Evolutionary conservation across 2,329 filamentous ascomycete species (phyloP).

Genomic region (Emmonsiellopsis sp.): DNA sequence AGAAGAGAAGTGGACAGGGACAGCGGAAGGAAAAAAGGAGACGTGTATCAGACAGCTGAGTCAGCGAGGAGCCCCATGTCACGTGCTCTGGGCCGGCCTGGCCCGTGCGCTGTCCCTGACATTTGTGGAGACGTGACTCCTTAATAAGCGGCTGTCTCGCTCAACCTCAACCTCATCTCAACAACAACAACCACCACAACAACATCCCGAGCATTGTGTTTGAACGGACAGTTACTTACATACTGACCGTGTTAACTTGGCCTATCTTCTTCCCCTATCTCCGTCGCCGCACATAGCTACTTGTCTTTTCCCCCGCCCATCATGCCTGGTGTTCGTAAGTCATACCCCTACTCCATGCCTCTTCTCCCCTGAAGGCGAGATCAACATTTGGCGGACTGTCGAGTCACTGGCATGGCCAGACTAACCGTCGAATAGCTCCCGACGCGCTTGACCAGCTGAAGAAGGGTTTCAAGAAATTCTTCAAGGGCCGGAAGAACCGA

Average conservation of each 20-base stretch:
- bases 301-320: slow-evolving; percentile 5
- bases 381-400: neutral
- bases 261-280: neutral
- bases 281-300: neutral
- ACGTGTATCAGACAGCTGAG: too few species aligned
- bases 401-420: neutral
- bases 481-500: slow-evolving; percentile 23
- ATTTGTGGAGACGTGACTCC: too few species aligned
- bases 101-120: too few species aligned
- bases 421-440: slow-evolving; percentile 15
- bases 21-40: too few species aligned
- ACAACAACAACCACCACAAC: too few species aligned
- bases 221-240: neutral
- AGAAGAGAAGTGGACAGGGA: too few species aligned
- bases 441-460: slow-evolving; percentile 25
- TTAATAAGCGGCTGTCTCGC: too few species aligned
- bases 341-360: neutral
- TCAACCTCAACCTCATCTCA: too few species aligned
- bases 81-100: too few species aligned
- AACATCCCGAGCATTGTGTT: too few species aligned
- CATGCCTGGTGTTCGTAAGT: slow-evolving; percentile 28
- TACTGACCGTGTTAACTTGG: neutral
- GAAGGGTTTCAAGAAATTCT: slow-evolving; percentile 23
- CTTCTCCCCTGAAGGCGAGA: neutral
- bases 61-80: too few species aligned